Evolutionary conservation across 768 basidiomycete species (phyloP), one percentile per base, ranked within the genome.

Genomic region (Kondoa malvinella): DNA sequence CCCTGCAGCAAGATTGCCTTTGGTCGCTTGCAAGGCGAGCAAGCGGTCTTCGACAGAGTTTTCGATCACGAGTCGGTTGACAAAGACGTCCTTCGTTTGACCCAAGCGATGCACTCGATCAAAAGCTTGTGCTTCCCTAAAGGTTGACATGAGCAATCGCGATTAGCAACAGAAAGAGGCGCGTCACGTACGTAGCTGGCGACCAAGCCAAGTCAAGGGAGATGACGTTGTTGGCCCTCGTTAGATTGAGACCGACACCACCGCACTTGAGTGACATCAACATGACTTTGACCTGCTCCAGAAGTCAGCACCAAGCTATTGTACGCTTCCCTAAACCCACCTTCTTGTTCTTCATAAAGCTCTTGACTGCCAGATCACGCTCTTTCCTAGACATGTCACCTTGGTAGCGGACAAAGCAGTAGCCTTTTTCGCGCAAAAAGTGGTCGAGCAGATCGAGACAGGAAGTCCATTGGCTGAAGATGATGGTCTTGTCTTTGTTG

Each of bases 341-440:
- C 68, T 29, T 70, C 64, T 50, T 73, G 62, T 15, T 71, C 72
- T 66, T 74, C 66, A 31, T 69, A 50, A 69, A 70, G 66, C 34
- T 26, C 56, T 66, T 68, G 67, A 80, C 68, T 1, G 73, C 70
- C 4, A 74, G 69, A 16, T 77, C 75, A 4, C 78, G 70, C 14
- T 76, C 75, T 0, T 61, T 30, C 21, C 70, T 71, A 8, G 71
- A 74, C 77, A 78, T 78, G 34, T 72, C 68, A 1, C 79, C 79
- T 16, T 76, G 72, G 70, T 79, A 80, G 12, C 72, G 68, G 26
- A 66, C 68, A 26, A 75, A 69, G 2, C 67, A 59, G 69, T 76
- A 67, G 3, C 71, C 74, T 8, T 81, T 77, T 72, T 82, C 80
- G 0, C 76, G 75, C n/a, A 89, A 78, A 73, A 85, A 86, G 63